Percentiles rank a stretch among this genome's conserved stretches.
Conservation (phyloP, 1,284 basidiomycete genomes). For the Boletus calvinii region DNA sequence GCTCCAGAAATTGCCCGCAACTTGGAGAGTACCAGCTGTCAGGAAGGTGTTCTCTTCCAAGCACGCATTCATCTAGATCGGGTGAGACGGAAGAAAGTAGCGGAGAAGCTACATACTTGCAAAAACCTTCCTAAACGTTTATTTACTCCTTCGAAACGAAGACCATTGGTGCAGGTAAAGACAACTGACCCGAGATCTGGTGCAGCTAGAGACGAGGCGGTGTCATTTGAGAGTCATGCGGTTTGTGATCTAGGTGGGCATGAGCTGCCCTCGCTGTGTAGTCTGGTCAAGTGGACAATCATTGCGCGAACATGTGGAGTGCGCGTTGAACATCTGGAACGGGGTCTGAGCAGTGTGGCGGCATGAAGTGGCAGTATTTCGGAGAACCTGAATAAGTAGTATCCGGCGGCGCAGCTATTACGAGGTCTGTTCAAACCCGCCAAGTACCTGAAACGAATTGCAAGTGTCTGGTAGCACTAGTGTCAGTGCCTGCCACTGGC, state of each 20-base stretch:
- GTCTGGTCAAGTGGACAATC: slow-evolving; percentile 28
- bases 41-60: slow-evolving; percentile 1
- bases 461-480: too few species aligned
- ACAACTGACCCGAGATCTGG: slow-evolving; percentile 13
- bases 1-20: slow-evolving; percentile 17
- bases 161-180: slow-evolving; percentile 5
- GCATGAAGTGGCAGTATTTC: slow-evolving; percentile 21
- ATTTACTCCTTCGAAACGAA: slow-evolving; percentile 3
- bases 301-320: slow-evolving; percentile 35
- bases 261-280: slow-evolving; percentile 29
- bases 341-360: slow-evolving; percentile 30
- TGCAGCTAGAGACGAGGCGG: slow-evolving; percentile 16
- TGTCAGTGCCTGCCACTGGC: too few species aligned
- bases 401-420: slow-evolving; percentile 15
- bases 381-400: slow-evolving; percentile 10
- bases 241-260: slow-evolving; percentile 25
- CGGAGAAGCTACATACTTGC: slow-evolving; percentile 6
- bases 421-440: slow-evolving; percentile 4
- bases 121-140: slow-evolving; percentile 8
- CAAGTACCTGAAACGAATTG: slow-evolving; percentile 2
- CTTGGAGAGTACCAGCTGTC: slow-evolving; percentile 11
- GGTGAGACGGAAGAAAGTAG: background rate
- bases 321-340: slow-evolving; percentile 30
- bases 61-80: slow-evolving; percentile 4
- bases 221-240: slow-evolving; percentile 21